Evolutionary conservation across 768 basidiomycete genomes (phyloP).

Genomic region (Amanita brunnescens): DNA sequence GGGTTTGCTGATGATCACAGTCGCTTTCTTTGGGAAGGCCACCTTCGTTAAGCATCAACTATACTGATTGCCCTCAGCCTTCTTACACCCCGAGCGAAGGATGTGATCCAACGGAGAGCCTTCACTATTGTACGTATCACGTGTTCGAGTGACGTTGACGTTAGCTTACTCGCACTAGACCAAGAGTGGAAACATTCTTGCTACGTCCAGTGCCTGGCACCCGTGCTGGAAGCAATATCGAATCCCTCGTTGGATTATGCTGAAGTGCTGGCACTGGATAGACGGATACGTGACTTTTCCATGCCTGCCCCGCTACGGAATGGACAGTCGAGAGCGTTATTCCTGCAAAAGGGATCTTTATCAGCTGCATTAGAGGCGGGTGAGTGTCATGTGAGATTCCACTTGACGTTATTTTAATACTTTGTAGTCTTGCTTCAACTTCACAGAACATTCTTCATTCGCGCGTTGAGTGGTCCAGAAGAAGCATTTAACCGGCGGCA

Average conservation of each 20-base stretch:
- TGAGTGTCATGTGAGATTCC: constrained; percentile 18
- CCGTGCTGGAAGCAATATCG: constrained; percentile 50
- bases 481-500: constrained; percentile 52
- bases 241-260: constrained; percentile 43
- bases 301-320: constrained; percentile 41
- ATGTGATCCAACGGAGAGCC: constrained; percentile 26
- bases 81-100: constrained; percentile 34
- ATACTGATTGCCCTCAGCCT: constrained; percentile 50
- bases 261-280: constrained; percentile 48
- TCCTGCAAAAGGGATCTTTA: constrained; percentile 53
- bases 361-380: constrained; percentile 56
- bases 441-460: constrained; percentile 61
- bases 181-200: constrained; percentile 68
- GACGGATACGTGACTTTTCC: constrained; percentile 50
- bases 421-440: constrained; percentile 52
- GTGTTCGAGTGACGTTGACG: not conserved
- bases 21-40: constrained; percentile 62
- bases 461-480: constrained; percentile 49
- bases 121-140: constrained; percentile 31
- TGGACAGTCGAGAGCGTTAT: constrained; percentile 35
- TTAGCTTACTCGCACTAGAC: constrained; percentile 28
- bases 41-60: constrained; percentile 51
- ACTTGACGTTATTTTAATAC: not conserved
- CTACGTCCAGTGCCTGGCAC: constrained; percentile 49
- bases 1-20: constrained; percentile 21